phyloP scores from a whole-genome alignment of 345 rosid genomes.

The Salix arbutifolia region DNA sequence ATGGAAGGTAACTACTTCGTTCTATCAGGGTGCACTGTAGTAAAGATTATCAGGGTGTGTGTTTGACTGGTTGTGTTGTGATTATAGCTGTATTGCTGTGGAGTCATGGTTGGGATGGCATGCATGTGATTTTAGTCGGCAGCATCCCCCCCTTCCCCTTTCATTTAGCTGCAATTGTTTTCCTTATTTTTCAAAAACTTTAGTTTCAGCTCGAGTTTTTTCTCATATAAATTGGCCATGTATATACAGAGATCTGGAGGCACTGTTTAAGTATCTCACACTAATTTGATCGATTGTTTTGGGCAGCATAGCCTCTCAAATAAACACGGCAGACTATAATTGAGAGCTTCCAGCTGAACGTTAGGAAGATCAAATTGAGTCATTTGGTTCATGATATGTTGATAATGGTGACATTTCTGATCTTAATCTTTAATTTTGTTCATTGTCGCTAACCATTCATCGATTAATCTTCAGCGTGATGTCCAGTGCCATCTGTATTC shows the following conservation, averaged over 20 bases:
- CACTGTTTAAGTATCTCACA: not conserved
- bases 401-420: not conserved
- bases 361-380: not conserved
- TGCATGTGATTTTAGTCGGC: constrained; percentile 8
- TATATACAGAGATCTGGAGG: constrained; percentile 6
- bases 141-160: not conserved
- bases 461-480: not conserved
- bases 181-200: not conserved
- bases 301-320: not conserved
- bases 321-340: not conserved
- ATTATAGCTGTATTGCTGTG: not conserved
- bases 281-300: not conserved
- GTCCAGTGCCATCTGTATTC: not conserved
- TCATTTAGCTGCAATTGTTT: not conserved
- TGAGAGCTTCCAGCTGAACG: not conserved
- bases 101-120: not conserved
- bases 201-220: not conserved
- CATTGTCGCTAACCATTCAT: not conserved
- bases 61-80: not conserved
- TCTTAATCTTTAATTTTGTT: not conserved
- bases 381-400: not conserved
- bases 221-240: constrained; percentile 9
- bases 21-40: not conserved
- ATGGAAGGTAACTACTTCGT: not conserved
- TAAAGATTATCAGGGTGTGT: not conserved